A percentile compares a stretch with the other conserved stretches of the same genome.
These are phyloP conservation scores for Primulina huaijiensis DNA, from an alignment of 257 asterid species.

Conservation along the genomic window DNA sequence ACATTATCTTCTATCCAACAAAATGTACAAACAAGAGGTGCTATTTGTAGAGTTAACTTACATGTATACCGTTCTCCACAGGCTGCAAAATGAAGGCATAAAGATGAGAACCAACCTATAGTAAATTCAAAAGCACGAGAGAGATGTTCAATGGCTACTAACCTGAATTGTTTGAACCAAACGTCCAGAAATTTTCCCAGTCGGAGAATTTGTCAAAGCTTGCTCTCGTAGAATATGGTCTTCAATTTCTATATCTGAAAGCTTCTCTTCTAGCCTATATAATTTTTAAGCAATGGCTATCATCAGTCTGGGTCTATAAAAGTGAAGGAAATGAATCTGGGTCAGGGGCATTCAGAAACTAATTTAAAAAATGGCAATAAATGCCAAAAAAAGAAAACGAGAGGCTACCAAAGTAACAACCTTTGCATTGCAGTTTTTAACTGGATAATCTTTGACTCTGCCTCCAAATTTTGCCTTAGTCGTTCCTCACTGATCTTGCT, in stretches of 20 bases:
- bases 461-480: conserved; percentile 63
- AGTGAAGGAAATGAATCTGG: conserved; percentile 9
- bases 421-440: conserved; percentile 70
- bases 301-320: background rate
- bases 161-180: conserved; percentile 42
- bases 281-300: background rate
- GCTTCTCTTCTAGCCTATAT: conserved; percentile 68
- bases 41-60: conserved; percentile 38
- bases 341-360: background rate
- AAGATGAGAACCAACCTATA: conserved; percentile 23
- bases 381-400: conserved; percentile 17
- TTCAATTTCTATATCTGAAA: conserved; percentile 61
- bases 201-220: conserved; percentile 43
- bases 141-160: conserved; percentile 16
- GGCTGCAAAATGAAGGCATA: conserved; percentile 45
- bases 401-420: conserved; percentile 30
- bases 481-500: conserved; percentile 62
- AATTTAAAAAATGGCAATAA: background rate
- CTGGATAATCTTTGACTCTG: conserved; percentile 67
- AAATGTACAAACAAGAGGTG: conserved; percentile 19
- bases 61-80: conserved; percentile 62
- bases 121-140: conserved; percentile 4
- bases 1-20: background rate
- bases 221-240: conserved; percentile 57
- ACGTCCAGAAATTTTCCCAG: conserved; percentile 56